Percentiles rank a stretch among this genome's conserved stretches.
Evolutionary conservation across 805 yeast genomes (phyloP).

Genomic region (Priceomyces medius): DNA sequence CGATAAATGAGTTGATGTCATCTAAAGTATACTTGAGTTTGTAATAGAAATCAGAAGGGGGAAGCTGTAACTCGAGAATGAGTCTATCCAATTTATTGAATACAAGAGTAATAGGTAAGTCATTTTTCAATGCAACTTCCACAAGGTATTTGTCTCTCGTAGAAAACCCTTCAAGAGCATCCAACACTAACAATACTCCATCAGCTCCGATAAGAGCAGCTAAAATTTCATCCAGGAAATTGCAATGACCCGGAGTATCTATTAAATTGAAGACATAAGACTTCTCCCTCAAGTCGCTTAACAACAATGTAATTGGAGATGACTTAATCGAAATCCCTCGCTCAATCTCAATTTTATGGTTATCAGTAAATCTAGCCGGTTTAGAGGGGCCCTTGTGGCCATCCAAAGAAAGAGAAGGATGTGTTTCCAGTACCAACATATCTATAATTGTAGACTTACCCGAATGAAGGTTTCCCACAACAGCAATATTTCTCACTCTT

Average conservation of each 20-base stretch:
- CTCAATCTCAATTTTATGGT: conserved; percentile 62
- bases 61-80: conserved; percentile 73
- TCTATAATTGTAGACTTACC: conserved; percentile 87
- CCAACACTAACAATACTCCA: conserved; percentile 69
- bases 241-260: conserved; percentile 92
- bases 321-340: conserved; percentile 69
- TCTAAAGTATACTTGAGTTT: conserved; percentile 63
- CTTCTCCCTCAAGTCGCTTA: conserved; percentile 49
- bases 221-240: conserved; percentile 74
- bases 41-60: conserved; percentile 69
- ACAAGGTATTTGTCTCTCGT: conserved; percentile 51
- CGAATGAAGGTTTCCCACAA: conserved; percentile 78
- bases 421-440: conserved; percentile 64
- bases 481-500: conserved; percentile 67
- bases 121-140: conserved; percentile 48
- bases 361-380: conserved; percentile 68
- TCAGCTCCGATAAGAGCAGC: conserved; percentile 61
- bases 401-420: conserved; percentile 31
- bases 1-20: conserved; percentile 58
- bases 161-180: conserved; percentile 79
- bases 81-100: conserved; percentile 84
- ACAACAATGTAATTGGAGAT: conserved; percentile 59
- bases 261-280: conserved; percentile 62
- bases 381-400: conserved; percentile 33
- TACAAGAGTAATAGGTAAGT: conserved; percentile 56